A percentile compares a stretch with the other conserved stretches of the same genome.
Conservation (phyloP, 768 basidiomycete species). For the Boletellus ananiceps region DNA sequence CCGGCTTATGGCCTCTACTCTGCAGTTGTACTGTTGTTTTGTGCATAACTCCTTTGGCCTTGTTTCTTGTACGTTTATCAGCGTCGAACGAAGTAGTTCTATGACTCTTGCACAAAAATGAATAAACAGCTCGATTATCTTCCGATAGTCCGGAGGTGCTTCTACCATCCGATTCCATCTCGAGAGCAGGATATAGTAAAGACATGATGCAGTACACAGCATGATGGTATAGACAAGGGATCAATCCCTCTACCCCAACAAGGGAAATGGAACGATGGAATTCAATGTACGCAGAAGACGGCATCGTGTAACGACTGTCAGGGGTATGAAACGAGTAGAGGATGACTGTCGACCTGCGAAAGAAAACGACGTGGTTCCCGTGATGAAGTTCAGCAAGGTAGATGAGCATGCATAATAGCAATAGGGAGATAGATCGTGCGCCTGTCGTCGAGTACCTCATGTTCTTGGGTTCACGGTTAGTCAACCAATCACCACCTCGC, state of each 20-base stretch:
- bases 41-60: slow-evolving; percentile 1
- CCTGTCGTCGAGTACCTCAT: slow-evolving; percentile 30
- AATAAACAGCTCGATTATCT: slow-evolving; percentile 24
- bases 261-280: slow-evolving; percentile 4
- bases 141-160: slow-evolving; percentile 9
- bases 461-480: slow-evolving; percentile 10
- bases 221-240: slow-evolving; percentile 26
- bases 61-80: background rate
- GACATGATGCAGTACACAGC: slow-evolving; percentile 27
- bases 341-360: slow-evolving; percentile 31
- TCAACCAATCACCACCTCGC: background rate
- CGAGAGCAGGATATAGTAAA: slow-evolving; percentile 29
- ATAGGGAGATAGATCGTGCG: slow-evolving; percentile 30
- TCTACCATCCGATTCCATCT: slow-evolving; percentile 8
- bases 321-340: slow-evolving; percentile 23
- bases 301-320: slow-evolving; percentile 27
- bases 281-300: slow-evolving; percentile 11
- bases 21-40: slow-evolving; percentile 6
- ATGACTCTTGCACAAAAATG: background rate
- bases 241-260: slow-evolving; percentile 11
- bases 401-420: slow-evolving; percentile 33
- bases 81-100: background rate
- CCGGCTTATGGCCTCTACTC: background rate
- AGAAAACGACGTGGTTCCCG: slow-evolving; percentile 26
- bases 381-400: slow-evolving; percentile 29